Evolutionary conservation across 78 protist genomes (phyloP).

Genomic region (Pigoraptor vietnamica): DNA sequence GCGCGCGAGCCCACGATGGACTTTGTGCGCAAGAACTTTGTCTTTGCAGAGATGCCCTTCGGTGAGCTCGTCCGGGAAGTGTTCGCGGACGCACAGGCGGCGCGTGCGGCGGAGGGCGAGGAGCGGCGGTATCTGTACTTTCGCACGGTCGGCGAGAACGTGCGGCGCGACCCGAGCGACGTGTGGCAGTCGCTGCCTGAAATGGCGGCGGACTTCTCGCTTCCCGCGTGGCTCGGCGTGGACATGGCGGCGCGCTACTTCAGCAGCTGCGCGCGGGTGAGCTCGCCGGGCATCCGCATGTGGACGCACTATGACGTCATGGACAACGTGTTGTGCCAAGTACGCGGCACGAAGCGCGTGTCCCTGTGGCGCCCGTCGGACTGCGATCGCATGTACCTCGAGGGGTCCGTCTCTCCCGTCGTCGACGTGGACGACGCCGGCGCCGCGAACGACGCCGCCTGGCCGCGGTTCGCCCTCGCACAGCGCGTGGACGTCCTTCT

Average conservation of each 20-base stretch:
- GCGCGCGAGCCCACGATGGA: neutral
- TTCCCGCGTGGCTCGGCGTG: neutral
- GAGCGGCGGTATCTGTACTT: neutral
- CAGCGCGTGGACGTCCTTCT: neutral
- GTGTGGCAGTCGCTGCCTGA: neutral
- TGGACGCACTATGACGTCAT: constrained; percentile 36
- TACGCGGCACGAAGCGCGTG: constrained; percentile 6
- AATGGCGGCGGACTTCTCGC: neutral
- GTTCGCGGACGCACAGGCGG: too few relatives aligned
- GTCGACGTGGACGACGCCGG: neutral
- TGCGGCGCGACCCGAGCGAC: neutral
- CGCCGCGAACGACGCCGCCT: neutral
- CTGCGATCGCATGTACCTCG: neutral
- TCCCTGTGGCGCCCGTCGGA: neutral
- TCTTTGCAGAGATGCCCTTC: neutral
- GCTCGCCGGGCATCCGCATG: constrained; percentile 9
- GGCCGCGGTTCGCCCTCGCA: neutral
- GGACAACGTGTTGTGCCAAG: constrained; percentile 27
- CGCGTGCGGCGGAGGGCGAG: too few relatives aligned
- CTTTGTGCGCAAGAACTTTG: neutral
- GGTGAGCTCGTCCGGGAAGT: neutral
- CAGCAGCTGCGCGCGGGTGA: neutral
- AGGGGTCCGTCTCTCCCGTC: constrained; percentile 15
- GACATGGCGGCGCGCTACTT: neutral
- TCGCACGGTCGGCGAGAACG: neutral